A percentile compares a stretch with the other conserved stretches of the same genome.
Evolutionary conservation across 164 flowering plant species (phyloP).

Genomic region (Tetrastigma voinierianum): DNA sequence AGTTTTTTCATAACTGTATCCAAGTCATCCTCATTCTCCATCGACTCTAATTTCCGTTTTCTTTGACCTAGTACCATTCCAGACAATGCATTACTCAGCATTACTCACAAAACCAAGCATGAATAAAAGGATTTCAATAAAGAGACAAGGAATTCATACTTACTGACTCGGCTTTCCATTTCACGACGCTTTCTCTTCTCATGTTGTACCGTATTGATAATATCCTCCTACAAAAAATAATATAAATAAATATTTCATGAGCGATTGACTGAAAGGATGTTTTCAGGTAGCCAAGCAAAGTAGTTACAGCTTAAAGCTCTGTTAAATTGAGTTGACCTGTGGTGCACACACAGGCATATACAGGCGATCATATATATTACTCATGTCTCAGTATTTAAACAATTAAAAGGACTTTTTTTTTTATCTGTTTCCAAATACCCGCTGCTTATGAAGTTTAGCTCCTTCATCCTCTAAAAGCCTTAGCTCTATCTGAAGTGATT

Average conservation of each 20-base stretch:
- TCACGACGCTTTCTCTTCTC: conserved; percentile 62
- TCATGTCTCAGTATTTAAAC: neutral
- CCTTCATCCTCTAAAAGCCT: conserved; percentile 69
- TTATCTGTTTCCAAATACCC: conserved; percentile 42
- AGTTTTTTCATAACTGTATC: conserved; percentile 54
- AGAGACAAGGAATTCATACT: conserved; percentile 23
- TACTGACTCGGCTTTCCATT: conserved; percentile 59
- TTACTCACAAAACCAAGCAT: neutral
- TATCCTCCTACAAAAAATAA: conserved; percentile 57
- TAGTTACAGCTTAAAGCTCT: neutral
- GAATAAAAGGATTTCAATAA: neutral
- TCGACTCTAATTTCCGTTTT: conserved; percentile 50
- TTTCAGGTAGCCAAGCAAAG: neutral
- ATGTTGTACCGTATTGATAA: conserved; percentile 25
- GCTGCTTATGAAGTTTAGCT: conserved; percentile 64
- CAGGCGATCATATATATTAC: neutral
- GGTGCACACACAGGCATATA: neutral
- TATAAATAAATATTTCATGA: neutral
- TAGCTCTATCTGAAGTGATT: conserved; percentile 43
- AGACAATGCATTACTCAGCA: neutral
- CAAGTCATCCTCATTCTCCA: conserved; percentile 62
- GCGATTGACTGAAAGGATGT: neutral
- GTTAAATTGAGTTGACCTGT: too few species aligned
- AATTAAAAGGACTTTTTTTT: neutral
- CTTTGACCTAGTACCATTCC: conserved; percentile 48